phyloP scores from a whole-genome alignment of 805 yeast genomes.

The Saccharomycopsis sp. region DNA sequence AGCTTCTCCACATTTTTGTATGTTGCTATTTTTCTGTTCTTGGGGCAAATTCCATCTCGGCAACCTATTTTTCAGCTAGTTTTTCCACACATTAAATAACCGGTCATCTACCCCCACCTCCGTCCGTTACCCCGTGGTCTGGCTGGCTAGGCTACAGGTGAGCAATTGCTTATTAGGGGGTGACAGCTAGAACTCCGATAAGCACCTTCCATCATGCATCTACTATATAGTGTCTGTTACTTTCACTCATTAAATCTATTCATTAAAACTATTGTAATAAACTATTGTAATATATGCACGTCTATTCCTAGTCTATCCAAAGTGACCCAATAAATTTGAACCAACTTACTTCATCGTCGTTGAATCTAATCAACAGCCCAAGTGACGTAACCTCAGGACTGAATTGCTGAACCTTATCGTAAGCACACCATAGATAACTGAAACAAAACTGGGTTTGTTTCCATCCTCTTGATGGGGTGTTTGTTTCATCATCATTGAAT shows the following conservation, averaged over 20 bases:
- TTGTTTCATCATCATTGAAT: conserved; percentile 31
- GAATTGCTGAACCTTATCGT: conserved; percentile 33
- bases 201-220: no score
- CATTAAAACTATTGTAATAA: no score
- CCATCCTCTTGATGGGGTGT: conserved; percentile 36
- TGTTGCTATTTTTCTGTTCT: neutral
- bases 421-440: conserved; percentile 53
- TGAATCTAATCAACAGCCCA: neutral
- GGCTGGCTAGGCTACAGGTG: no score
- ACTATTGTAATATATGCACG: no score
- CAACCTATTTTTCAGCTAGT: neutral
- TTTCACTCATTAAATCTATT: no score
- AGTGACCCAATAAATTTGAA: neutral
- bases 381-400: neutral
- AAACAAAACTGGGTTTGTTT: conserved; percentile 40
- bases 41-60: neutral
- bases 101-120: neutral
- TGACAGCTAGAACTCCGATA: no score
- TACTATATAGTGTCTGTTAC: no score
- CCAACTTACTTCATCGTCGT: neutral
- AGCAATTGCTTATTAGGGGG: no score
- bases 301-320: no score
- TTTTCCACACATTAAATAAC: no score
- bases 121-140: neutral
- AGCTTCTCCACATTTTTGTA: neutral